Evolutionary conservation across 257 asterid species (phyloP).

Genomic region (Lantana camara): DNA sequence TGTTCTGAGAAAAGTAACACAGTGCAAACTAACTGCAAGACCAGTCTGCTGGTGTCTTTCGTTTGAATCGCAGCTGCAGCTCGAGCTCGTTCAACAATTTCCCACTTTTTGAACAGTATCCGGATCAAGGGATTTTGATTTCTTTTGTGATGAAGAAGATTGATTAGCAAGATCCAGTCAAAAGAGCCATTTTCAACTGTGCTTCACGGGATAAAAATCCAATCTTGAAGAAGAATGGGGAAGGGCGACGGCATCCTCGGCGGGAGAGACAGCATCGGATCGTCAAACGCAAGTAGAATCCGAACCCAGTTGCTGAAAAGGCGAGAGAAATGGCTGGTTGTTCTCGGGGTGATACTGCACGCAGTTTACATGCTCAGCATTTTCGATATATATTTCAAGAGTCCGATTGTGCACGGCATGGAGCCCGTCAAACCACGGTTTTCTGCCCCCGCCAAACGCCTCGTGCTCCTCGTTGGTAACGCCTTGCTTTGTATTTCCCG

Average conservation of each 20-base stretch:
- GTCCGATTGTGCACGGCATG: constrained; percentile 96
- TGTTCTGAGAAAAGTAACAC: too few species aligned
- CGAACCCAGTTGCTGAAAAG: constrained; percentile 57
- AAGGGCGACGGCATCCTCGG: constrained; percentile 69
- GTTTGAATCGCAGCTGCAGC: constrained; percentile 21
- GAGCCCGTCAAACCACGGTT: constrained; percentile 82
- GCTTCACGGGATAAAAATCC: constrained; percentile 15
- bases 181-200: constrained; percentile 12
- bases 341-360: constrained; percentile 89
- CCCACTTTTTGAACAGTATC: constrained; percentile 16
- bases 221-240: constrained; percentile 46
- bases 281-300: constrained; percentile 38
- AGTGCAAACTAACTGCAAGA: not conserved
- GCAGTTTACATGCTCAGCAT: constrained; percentile 97
- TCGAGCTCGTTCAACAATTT: not conserved
- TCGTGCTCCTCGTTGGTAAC: constrained; percentile 81
- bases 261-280: constrained; percentile 34
- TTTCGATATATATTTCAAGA: constrained; percentile 94
- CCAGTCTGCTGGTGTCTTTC: constrained; percentile 5
- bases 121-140: constrained; percentile 18
- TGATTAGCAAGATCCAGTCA: constrained; percentile 35
- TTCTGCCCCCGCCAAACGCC: constrained; percentile 86
- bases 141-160: not conserved
- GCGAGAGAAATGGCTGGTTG: constrained; percentile 83
- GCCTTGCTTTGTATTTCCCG: not conserved